Base-by-base conservation (phyloP, 495 filamentous ascomycete species). In the Xylaria scruposa region DNA sequence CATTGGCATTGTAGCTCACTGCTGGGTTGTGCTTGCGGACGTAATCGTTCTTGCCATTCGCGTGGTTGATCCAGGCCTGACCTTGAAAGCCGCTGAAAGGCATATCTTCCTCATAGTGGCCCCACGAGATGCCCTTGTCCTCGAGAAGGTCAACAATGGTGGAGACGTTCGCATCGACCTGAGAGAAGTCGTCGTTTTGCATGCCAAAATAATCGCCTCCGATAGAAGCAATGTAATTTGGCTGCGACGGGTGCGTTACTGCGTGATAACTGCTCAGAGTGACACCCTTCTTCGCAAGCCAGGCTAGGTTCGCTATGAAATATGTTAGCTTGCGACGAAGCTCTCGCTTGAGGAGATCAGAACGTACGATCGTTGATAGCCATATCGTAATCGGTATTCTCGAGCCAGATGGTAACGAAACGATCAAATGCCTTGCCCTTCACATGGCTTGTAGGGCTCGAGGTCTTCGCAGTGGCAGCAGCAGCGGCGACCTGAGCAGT, bases 21-120 rank as follows among this genome's bases (percentile, higher is more conserved):
- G 89, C 78, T 0, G 91, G 91, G 79, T 92, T 91, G 83, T 94
- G 92, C 83, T 94, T 94, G 56, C 92, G 88, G n/a, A 93, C 90
- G 75, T 94, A 94, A 77, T 88, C 85, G 70, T 91, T 89, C 33
- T 82, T 80, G 33, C 83, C 82, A 3, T 77, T 79, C 71, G 81
- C 64, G 70, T 86, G 85, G 77, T 91, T 89, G 29, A 81, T 80
- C 66, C 86, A 88, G 66, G 79, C 84, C 21, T 72, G 21, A 38
- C 88, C 90, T 73, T 88, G 82, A 80, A 88, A 93, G 13, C 91
- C 91, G 19, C 89, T 81, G 74, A 91, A 91, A 21, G 92, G 92
- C 80, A 89, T 75, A 70, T 89, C 84, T 77, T 94, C 90, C 76
- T 91, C 86, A 78, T 94, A 93, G 72, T 89, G 83, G 67, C 84